Evolutionary conservation across 2,329 filamentous ascomycete genomes (phyloP).

Genomic region (Xylariales sp.): DNA sequence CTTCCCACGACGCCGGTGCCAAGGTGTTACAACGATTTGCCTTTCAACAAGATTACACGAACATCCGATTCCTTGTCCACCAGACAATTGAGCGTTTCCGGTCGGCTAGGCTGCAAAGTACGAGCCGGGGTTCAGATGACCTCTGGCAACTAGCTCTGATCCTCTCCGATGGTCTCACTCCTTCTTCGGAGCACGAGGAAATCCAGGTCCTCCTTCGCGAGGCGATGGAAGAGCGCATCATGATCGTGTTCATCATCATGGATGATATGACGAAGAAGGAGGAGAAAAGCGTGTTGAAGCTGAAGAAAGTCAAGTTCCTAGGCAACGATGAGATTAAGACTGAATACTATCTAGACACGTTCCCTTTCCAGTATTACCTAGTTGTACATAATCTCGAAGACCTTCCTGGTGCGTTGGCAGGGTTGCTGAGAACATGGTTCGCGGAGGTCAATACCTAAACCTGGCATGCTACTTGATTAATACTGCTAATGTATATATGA

Average conservation of each 20-base stretch:
- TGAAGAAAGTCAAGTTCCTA: conserved; percentile 85
- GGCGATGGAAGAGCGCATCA: conserved; percentile 92
- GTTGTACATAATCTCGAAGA: conserved; percentile 94
- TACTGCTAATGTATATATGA: conserved; percentile 22
- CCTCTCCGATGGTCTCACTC: conserved; percentile 92
- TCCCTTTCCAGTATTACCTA: conserved; percentile 97
- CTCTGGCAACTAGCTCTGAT: conserved; percentile 96
- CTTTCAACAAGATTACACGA: conserved; percentile 87
- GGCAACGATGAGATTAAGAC: conserved; percentile 78
- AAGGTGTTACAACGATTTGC: conserved; percentile 85
- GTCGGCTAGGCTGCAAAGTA: conserved; percentile 73
- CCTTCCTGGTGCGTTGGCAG: conserved; percentile 87
- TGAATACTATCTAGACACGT: conserved; percentile 91
- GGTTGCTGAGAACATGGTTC: conserved; percentile 95
- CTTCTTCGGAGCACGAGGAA: conserved; percentile 80
- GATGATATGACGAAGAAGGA: conserved; percentile 68
- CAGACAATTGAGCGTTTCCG: conserved; percentile 85
- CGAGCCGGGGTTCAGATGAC: conserved; percentile 67
- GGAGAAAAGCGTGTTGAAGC: conserved; percentile 79
- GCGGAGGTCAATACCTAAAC: conserved; percentile 67
- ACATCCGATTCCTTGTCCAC: conserved; percentile 82
- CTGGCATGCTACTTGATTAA: conserved; percentile 2
- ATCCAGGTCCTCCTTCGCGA: conserved; percentile 86
- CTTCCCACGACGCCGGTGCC: conserved; percentile 80
- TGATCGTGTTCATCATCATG: conserved; percentile 98